phyloP scores from a whole-genome alignment of 78 protist species.

The Dictyostelium firmibasis region DNA sequence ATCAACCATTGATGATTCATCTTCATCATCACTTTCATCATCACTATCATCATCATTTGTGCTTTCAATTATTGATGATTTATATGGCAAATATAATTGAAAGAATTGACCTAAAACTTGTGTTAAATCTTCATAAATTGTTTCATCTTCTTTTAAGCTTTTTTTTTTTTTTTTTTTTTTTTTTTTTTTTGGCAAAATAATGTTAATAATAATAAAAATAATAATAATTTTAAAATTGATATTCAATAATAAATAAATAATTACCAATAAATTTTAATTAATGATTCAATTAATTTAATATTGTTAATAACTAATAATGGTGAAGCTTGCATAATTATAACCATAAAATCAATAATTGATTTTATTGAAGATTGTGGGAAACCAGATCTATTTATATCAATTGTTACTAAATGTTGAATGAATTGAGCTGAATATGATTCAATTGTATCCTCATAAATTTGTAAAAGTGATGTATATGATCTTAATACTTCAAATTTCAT shows the following conservation, averaged over 20 bases:
- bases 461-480: slow-evolving; percentile 51
- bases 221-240: neutral
- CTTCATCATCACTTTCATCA: slow-evolving; percentile 14
- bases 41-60: slow-evolving; percentile 12
- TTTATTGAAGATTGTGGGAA: neutral
- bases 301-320: slow-evolving; percentile 6
- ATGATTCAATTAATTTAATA: neutral
- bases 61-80: slow-evolving; percentile 25
- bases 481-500: neutral
- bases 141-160: neutral
- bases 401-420: neutral
- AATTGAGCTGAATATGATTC: neutral
- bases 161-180: neutral
- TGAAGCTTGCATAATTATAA: slow-evolving; percentile 21
- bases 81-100: slow-evolving; percentile 33
- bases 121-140: slow-evolving; percentile 20
- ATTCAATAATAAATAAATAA: neutral
- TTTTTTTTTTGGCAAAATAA: too few species aligned
- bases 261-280: slow-evolving; percentile 28
- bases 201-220: neutral
- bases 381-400: neutral
- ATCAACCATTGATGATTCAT: neutral
- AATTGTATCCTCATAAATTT: slow-evolving; percentile 12
- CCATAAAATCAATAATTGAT: slow-evolving; percentile 14
- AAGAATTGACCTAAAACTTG: slow-evolving; percentile 38